Evolutionary conservation across 352 stramenopile genomes (phyloP).

Genomic region (Paralagenidium karlingii): DNA sequence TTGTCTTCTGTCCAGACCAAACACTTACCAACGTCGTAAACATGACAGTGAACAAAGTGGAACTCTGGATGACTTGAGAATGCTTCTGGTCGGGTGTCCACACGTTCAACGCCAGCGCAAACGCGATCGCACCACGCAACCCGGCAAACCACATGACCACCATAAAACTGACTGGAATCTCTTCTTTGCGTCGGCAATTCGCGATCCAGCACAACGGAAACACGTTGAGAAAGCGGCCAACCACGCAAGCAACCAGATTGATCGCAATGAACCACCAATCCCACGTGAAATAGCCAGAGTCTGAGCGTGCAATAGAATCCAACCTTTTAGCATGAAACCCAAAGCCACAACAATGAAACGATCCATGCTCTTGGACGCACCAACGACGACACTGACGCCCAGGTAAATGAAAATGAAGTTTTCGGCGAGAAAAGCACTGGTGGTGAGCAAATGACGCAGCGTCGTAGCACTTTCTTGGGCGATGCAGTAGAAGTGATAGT

Average conservation of each 20-base stretch:
- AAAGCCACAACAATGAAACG: too few species aligned
- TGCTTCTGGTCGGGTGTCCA: conserved; percentile 38
- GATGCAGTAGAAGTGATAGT: conserved; percentile 82
- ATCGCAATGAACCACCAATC: conserved; percentile 74
- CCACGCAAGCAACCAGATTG: conserved; percentile 49
- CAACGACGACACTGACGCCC: conserved; percentile 72
- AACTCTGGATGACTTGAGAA: conserved; percentile 59
- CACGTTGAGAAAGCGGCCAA: conserved; percentile 56
- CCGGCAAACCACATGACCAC: conserved; percentile 89
- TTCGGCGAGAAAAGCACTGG: conserved; percentile 67
- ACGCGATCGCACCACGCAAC: conserved; percentile 87
- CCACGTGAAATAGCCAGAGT: conserved; percentile 54
- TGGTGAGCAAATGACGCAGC: conserved; percentile 67
- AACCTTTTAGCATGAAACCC: too few species aligned
- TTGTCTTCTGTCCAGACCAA: background rate
- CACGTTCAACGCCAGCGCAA: conserved; percentile 72
- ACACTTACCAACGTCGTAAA: conserved; percentile 52
- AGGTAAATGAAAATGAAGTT: conserved; percentile 86
- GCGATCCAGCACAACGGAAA: conserved; percentile 71
- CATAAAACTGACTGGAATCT: conserved; percentile 70
- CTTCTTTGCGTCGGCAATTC: conserved; percentile 49
- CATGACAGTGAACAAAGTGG: conserved; percentile 72
- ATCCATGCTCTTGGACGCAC: conserved; percentile 23
- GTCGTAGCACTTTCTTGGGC: conserved; percentile 60
- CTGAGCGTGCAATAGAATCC: too few species aligned